Base-by-base conservation (phyloP, 2,329 filamentous ascomycete genomes). In the Fusarium brachygibbosum region DNA sequence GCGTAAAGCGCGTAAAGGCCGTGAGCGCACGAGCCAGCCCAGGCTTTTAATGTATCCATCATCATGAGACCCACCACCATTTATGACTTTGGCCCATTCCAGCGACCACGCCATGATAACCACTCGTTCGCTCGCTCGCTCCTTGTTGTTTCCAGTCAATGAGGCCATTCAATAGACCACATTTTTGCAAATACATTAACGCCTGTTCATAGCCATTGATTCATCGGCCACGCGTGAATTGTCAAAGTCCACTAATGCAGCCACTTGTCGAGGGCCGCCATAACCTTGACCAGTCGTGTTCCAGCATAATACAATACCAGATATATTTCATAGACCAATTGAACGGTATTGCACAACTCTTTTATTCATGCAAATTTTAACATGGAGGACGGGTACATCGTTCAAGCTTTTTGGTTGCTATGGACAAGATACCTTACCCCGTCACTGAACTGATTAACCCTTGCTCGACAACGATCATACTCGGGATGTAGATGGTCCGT, bases 1-100 rank as follows among this genome's bases (percentile, higher is more conserved):
- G 60, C 68, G 66, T 55, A 44, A 40, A 60, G 60, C 70, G 71
- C 71, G 72, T 74, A 71, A 69, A 66, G 66, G 58, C 58, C 34
- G 62, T 69, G 57, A 56, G 69, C 66, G 69, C 66, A 61, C 54
- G 58, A 69, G 62, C 66, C 71, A 65, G 50, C n/a, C n/a, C n/a
- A n/a, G 56, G 49, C 48, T 23, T 28, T 55, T 38, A 45, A 45
- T 19, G 19, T 40, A 28, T 28, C 23, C 40, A 28, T 28, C 23
- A 31, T 51, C 28, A 50, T 58, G 44, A 63, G 58, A 53, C 65
- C 57, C 54, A 37, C 54, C 35, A 62, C 31, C 5, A n/a, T 16
- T 60, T 35, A 31, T 19, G 35, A 45, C 28, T 19, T 51, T 38
- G 53, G 16, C 60, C 67, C 51, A 51, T 63, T 56, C 28, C 38